Base-by-base conservation (phyloP, 2,329 filamentous ascomycete species). In the Fusarium torulosum region DNA sequence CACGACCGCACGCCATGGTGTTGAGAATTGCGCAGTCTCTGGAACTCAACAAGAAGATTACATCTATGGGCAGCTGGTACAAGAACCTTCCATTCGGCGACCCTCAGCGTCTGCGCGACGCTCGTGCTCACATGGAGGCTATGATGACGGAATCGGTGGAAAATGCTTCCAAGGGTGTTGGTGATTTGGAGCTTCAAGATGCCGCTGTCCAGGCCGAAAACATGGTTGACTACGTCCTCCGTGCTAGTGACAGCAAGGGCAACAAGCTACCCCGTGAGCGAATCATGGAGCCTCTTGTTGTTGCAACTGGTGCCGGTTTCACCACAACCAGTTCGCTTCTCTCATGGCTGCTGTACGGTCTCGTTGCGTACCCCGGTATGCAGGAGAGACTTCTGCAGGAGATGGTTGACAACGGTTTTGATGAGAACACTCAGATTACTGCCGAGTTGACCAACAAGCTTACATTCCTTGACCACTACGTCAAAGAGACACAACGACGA, bases 401-500 rank as follows among this genome's bases (percentile, higher is more conserved):
- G 62, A 76, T 89, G 11, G 70, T 88, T 31, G 84, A 86, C 69
- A 72, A 83, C 40, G 82, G 72, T 11, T 80, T 83, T 43, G 74
- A 77, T 41, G 79, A 81, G 10, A 70, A 82, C 15, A 85, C 79
- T 0, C 72, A 81, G 40, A 76, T 84, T 23, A 83, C 83, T 0
- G 76, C 82, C 1, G 85, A 87, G 11, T 62, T 83, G 4, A 82
- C 82, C 4, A 76, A 82, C 50, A 76, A 79, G 42, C 80, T 89
- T 7, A 71, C 77, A 3, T 88, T 84, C 75, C 79, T 87, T 10
- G 86, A 88, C 73, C 82, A 83, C 45, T 87, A 83, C 74, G 77
- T 90, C 79, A 89, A 89, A 75, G 87, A 90, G 72, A 86, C 82
- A 1, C 86, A 87, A 72, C 82, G 87, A 4, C 79, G 79, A 4